Conservation (phyloP, 352 stramenopile species). For the Bremia lactucae region DNA sequence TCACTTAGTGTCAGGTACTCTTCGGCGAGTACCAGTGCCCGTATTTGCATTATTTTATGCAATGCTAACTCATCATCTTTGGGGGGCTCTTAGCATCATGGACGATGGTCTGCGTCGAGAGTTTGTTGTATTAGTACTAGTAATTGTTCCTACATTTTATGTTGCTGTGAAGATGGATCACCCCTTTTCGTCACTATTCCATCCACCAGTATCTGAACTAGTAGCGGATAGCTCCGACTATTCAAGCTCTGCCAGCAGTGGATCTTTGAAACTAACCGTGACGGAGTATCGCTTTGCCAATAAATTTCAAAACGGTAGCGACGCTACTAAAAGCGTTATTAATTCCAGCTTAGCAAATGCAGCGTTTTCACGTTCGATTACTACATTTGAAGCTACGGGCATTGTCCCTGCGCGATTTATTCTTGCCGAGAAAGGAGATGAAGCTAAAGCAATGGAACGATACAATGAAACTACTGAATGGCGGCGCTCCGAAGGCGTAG, state of each 20-base stretch:
- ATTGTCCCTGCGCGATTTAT: conserved; percentile 56
- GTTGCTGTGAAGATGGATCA: conserved; percentile 64
- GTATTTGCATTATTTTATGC: conserved; percentile 69
- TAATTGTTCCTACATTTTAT: conserved; percentile 58
- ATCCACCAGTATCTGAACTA: conserved; percentile 20
- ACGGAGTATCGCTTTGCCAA: conserved; percentile 56
- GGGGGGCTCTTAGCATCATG: conserved; percentile 26
- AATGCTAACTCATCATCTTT: conserved; percentile 51
- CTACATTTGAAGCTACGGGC: conserved; percentile 19
- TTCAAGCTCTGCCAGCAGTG: conserved; percentile 11
- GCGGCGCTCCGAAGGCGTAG: conserved; percentile 71
- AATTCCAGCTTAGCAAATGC: conserved; percentile 2
- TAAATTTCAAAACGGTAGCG: background rate
- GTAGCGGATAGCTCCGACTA: conserved; percentile 15
- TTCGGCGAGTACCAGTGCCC: conserved; percentile 44
- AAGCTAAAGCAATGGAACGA: conserved; percentile 42
- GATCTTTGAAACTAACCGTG: conserved; percentile 64
- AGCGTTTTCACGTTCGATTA: conserved; percentile 13
- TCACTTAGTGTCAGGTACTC: conserved; percentile 25
- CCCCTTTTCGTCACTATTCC: conserved; percentile 53
- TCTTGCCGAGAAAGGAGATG: conserved; percentile 68
- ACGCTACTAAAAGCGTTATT: conserved; percentile 21
- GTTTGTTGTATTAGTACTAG: conserved; percentile 43
- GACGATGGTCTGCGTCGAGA: conserved; percentile 39
- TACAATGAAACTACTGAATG: conserved; percentile 72